These are phyloP conservation scores for Brachypodium distachyon DNA, from an alignment of 202 grass and related monocot genomes.

Conservation along the genomic window DNA sequence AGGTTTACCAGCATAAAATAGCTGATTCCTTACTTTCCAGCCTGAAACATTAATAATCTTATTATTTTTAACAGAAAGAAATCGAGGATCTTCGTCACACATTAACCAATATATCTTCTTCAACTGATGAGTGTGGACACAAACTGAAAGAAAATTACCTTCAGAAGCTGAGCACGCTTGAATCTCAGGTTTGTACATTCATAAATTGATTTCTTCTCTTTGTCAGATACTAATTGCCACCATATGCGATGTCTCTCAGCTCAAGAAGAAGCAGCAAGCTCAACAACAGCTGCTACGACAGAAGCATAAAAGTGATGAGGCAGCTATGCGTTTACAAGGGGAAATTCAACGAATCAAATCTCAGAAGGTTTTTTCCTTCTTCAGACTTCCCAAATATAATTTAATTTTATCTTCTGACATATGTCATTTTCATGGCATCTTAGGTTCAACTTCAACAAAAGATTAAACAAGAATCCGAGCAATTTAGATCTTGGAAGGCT, in stretches of 20 bases:
- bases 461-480: constrained; percentile 94
- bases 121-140: constrained; percentile 55
- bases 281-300: constrained; percentile 73
- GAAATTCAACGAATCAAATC: constrained; percentile 92
- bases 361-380: constrained; percentile 57
- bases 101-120: constrained; percentile 54
- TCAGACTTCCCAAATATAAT: not conserved
- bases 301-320: constrained; percentile 87
- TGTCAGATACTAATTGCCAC: constrained; percentile 17
- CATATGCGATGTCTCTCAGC: constrained; percentile 59
- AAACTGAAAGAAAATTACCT: constrained; percentile 88
- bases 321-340: constrained; percentile 70
- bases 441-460: constrained; percentile 98
- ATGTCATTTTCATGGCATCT: not conserved
- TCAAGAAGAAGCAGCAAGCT: constrained; percentile 89
- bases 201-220: not conserved
- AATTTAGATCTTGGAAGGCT: constrained; percentile 91
- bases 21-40: not conserved
- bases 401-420: not conserved
- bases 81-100: constrained; percentile 71
- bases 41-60: constrained; percentile 2
- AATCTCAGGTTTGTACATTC: constrained; percentile 62
- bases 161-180: constrained; percentile 79
- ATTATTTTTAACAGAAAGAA: constrained; percentile 73
- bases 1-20: constrained; percentile 40